Percentiles rank a stretch among this genome's conserved stretches.
These are phyloP conservation scores for Gautieria morchelliformis DNA, from an alignment of 768 basidiomycete species.

Conservation along the genomic window DNA sequence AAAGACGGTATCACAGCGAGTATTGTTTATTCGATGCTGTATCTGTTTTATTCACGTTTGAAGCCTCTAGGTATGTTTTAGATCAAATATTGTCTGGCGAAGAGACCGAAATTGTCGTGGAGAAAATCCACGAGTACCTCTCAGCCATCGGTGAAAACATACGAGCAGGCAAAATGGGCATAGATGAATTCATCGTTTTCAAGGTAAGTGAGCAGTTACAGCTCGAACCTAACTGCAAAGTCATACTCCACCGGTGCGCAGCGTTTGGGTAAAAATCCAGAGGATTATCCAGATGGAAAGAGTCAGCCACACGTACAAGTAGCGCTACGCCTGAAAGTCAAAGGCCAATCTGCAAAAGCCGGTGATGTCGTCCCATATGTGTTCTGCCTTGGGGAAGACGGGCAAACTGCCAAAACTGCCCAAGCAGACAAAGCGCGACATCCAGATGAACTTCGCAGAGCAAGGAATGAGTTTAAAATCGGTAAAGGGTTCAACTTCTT, in stretches of 20 bases:
- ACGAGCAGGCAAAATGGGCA: slow-evolving; percentile 60
- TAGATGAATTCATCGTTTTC: slow-evolving; percentile 93
- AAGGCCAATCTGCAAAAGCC: slow-evolving; percentile 65
- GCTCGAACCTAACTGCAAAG: not conserved
- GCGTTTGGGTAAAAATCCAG: slow-evolving; percentile 94
- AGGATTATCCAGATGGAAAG: slow-evolving; percentile 95
- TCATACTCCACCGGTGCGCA: slow-evolving; percentile 19
- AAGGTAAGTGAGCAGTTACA: slow-evolving; percentile 47
- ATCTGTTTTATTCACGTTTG: not conserved
- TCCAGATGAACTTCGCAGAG: slow-evolving; percentile 82
- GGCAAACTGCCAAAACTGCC: slow-evolving; percentile 56
- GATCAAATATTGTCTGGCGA: slow-evolving; percentile 89
- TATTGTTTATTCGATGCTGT: slow-evolving; percentile 6
- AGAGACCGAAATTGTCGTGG: slow-evolving; percentile 79
- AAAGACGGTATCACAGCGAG: slow-evolving; percentile 87
- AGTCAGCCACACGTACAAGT: slow-evolving; percentile 96
- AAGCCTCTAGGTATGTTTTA: slow-evolving; percentile 63
- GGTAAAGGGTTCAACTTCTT: slow-evolving; percentile 35
- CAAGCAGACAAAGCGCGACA: slow-evolving; percentile 90
- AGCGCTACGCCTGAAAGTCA: slow-evolving; percentile 80
- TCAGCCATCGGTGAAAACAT: slow-evolving; percentile 67
- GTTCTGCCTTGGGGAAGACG: slow-evolving; percentile 75
- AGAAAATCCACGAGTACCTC: slow-evolving; percentile 89
- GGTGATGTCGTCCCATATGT: slow-evolving; percentile 97
- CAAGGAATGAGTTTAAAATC: slow-evolving; percentile 56